Conservation (phyloP, 495 filamentous ascomycete species). For the Xylaria acuta region DNA sequence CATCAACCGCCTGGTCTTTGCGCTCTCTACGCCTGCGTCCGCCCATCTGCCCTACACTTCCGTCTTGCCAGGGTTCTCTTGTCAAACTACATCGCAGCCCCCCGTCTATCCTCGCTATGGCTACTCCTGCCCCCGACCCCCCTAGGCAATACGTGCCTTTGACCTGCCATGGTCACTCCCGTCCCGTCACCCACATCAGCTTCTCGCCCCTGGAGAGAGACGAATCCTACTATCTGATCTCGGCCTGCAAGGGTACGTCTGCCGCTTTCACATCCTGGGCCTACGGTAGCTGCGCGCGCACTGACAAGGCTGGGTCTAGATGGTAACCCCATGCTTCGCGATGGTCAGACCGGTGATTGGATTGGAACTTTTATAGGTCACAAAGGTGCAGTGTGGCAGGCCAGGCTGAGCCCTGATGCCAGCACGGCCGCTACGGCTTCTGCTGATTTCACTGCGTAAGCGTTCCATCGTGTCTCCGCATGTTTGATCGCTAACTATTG, state of each 20-base stretch:
- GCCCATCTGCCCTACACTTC: neutral
- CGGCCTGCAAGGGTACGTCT: slow-evolving; percentile 90
- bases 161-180: slow-evolving; percentile 96
- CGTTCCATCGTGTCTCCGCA: slow-evolving; percentile 17
- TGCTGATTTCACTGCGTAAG: slow-evolving; percentile 94
- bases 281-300: neutral
- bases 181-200: slow-evolving; percentile 91
- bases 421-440: slow-evolving; percentile 88
- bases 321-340: slow-evolving; percentile 96
- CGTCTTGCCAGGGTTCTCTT: neutral
- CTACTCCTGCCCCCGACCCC: slow-evolving; percentile 42
- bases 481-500: slow-evolving; percentile 24
- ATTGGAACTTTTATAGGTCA: slow-evolving; percentile 98
- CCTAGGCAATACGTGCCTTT: slow-evolving; percentile 74
- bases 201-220: slow-evolving; percentile 87
- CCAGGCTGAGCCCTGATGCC: slow-evolving; percentile 86
- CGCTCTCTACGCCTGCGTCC: neutral
- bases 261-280: slow-evolving; percentile 23
- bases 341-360: slow-evolving; percentile 97
- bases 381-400: slow-evolving; percentile 97
- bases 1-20: neutral
- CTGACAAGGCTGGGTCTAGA: slow-evolving; percentile 57
- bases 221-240: slow-evolving; percentile 91
- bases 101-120: slow-evolving; percentile 43
- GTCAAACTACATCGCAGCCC: neutral